Evolutionary conservation across 2,329 filamentous ascomycete species (phyloP), one percentile per base, ranked within the genome.

Genomic region (Chaetomiaceae sp.): DNA sequence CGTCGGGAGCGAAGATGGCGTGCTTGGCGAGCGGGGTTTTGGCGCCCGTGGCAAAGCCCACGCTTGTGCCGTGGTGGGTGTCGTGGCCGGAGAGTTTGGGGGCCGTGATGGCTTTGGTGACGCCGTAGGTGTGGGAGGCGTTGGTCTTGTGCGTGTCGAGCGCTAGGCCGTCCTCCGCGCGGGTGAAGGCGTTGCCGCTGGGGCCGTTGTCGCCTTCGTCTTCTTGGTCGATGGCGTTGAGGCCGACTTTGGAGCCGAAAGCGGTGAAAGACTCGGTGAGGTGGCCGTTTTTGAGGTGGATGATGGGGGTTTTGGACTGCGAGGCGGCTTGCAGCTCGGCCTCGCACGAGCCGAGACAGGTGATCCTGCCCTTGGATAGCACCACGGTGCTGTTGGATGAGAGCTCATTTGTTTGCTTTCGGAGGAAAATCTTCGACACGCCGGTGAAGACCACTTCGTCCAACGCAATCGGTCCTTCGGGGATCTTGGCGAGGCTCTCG

Each of bases 201-300:
- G 60, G 58, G 2, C 76, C 76, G 49, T 79, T 78, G 51, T 78
- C 75, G 0, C 73, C 76, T 37, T 66, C 65, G 7, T 65, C 58
- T 51, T 85, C 83, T 4, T 70, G 70, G 47, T 77, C 73, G 43
- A 86, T 84, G 43, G 78, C 81, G 51, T 76, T 76, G 6, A 86
- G 70, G 1, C 83, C 83, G 0, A 86, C 64, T 1, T 67, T 67
- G 4, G 78, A 76, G 1, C 75, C 80, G 24, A 84, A 77, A 2
- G 76, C 78, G 3, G 78, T 81, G 50, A 84, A 74, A 0, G 79
- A 69, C 6, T 74, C 68, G 6, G 76, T 74, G n/a, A 85, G 57
- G 56, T 84, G 71, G 1, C 82, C 83, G 52, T 85, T 72, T 17
- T 68, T 56, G 6, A 86, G 68, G 6, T 65, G 45, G 20, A 85